Percentiles rank a stretch among this genome's conserved stretches.
Conservation (phyloP, 225 moss, liverwort and hornwort species). For the Rhytidiadelphus loreus region DNA sequence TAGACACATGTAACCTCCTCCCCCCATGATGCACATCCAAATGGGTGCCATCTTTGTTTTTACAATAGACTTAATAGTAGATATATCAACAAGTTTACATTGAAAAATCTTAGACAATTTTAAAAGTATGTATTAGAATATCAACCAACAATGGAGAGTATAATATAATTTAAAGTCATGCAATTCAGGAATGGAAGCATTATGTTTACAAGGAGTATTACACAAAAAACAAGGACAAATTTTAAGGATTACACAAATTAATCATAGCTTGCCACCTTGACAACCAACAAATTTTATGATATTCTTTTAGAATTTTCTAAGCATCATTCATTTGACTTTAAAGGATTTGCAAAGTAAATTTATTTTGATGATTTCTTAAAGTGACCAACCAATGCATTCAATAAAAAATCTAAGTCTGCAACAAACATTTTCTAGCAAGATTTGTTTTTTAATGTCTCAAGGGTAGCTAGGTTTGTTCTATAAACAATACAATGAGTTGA, state of each 20-base stretch:
- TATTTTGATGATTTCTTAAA: not conserved
- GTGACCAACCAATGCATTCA: fast-evolving
- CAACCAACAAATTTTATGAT: not conserved
- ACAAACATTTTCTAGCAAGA: fast-evolving
- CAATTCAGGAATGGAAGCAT: not conserved
- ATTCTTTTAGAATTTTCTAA: fast-evolving
- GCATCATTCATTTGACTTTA: not conserved
- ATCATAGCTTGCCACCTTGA: fast-evolving
- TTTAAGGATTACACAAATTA: fast-evolving
- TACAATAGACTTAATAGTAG: not conserved
- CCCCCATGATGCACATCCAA: not conserved
- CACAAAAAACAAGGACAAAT: not conserved
- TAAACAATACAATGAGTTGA: not conserved
- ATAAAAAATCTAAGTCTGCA: fast-evolving
- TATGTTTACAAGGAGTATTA: not conserved
- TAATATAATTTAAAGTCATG: not conserved
- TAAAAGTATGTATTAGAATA: not conserved
- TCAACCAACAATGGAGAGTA: fast-evolving
- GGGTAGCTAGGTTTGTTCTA: fast-evolving
- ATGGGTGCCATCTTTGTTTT: fast-evolving
- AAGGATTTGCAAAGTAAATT: not conserved
- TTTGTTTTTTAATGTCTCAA: not conserved
- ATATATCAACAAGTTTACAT: not conserved
- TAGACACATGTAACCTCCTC: too few species aligned
- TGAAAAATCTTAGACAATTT: not conserved